Base-by-base conservation (phyloP, 2,329 filamentous ascomycete species). In the Pleoardoris graminearum region DNA sequence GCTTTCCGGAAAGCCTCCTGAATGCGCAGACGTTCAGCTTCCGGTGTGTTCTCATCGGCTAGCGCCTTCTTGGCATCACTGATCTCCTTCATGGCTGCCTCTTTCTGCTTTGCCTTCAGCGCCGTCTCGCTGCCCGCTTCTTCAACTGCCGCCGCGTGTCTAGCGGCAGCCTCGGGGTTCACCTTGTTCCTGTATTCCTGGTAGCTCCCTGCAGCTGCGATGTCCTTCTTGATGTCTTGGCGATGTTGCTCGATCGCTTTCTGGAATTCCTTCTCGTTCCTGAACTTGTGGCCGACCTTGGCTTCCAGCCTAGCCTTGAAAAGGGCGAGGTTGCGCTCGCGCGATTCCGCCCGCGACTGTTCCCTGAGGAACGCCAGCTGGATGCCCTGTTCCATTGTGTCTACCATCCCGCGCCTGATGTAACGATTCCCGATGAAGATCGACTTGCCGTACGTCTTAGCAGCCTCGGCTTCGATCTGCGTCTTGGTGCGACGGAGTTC, bases 361-460 rank as follows among this genome's bases (percentile, higher is more conserved):
- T 56, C 53, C 35, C 63, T 61, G 1, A 67, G 39, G 11, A 66
- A 65, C 19, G 63, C 63, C 11, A 67, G 47, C 43, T 64, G 66
- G 23, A 67, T 25, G 10, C 62, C 65, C 12, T 66, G 61, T 30
- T 65, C 62, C 22, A 51, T 35, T 16, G 57, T 66, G 44, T 67
- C 63, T n/a, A 66, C 63, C 3, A 55, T n/a, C 1, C 57, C 55
- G 19, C 55, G 48, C 3, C 21, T 25, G 7, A 62, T n/a, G 39
- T 67, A 69, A 1, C 59, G 50, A 21, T 62, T 17, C 7, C 60
- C 63, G 11, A 57, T 58, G n/a, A 36, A 49, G 25, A 51, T n/a
- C 1, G 57, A 58, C 25, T 51, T 57, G 8, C 37, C 27, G 48
- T 67, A 67, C 42, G 67, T 59, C 7, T 25, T 36, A 3, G 36